phyloP scores from a whole-genome alignment of 805 yeast genomes.

The Yarrowia porcina region DNA sequence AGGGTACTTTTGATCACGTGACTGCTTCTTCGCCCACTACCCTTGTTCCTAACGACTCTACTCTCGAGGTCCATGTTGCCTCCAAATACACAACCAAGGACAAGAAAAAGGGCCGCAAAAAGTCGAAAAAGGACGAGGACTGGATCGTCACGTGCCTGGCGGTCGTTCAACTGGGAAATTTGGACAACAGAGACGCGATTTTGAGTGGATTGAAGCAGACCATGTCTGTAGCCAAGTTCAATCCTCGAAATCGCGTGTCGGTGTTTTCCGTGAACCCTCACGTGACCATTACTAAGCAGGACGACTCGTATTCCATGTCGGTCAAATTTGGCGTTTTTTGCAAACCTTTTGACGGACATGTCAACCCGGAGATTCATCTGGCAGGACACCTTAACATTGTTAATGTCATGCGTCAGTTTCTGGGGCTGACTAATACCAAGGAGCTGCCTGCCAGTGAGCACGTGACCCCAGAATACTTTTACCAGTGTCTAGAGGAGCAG shows the following conservation, averaged over 20 bases:
- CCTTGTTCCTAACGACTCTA: background rate
- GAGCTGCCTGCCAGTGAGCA: background rate
- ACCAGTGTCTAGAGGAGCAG: background rate
- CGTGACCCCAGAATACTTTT: slow-evolving; percentile 8
- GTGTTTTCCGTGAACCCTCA: background rate
- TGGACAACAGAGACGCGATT: background rate
- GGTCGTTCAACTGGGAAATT: background rate
- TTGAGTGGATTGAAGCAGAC: background rate
- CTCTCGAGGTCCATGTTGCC: background rate
- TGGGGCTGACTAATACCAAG: background rate
- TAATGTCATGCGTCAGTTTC: background rate
- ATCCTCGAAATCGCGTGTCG: background rate
- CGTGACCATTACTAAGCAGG: background rate
- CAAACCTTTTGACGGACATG: background rate
- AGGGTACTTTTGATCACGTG: background rate
- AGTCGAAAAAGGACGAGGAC: background rate
- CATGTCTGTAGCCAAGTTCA: background rate
- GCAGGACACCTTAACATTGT: slow-evolving; percentile 1
- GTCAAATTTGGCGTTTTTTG: background rate
- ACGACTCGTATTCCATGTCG: background rate
- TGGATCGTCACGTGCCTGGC: slow-evolving; percentile 5
- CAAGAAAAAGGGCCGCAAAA: background rate
- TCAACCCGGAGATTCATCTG: slow-evolving; percentile 2
- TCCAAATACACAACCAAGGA: background rate
- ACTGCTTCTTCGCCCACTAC: background rate